Percentiles rank a stretch among this genome's conserved stretches.
Evolutionary conservation across 2,329 filamentous ascomycete species (phyloP).

Genomic region (Penicillium sp.): DNA sequence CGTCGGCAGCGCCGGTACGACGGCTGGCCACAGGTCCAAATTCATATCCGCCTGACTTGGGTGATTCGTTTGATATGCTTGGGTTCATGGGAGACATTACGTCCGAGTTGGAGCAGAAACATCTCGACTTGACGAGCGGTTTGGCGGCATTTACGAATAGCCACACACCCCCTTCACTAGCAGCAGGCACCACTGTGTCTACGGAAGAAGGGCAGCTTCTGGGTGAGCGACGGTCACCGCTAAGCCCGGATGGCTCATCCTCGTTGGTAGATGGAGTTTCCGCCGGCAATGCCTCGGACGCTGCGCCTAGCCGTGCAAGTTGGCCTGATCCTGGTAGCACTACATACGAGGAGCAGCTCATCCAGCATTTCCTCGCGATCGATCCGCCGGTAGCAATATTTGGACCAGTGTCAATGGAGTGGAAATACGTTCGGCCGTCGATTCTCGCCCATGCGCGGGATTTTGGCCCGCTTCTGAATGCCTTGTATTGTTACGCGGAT

Average conservation of each 20-base stretch:
- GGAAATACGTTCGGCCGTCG: slow-evolving; percentile 36
- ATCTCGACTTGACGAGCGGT: slow-evolving; percentile 36
- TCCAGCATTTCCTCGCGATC: slow-evolving; percentile 34
- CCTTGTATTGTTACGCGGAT: slow-evolving; percentile 41
- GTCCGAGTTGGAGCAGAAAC: slow-evolving; percentile 41
- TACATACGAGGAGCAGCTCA: slow-evolving; percentile 36
- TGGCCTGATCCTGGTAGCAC: slow-evolving; percentile 28
- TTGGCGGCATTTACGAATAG: slow-evolving; percentile 21
- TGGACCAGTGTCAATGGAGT: slow-evolving; percentile 37
- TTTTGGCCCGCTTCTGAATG: slow-evolving; percentile 33
- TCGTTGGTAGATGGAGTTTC: slow-evolving; percentile 23
- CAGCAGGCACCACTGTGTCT: slow-evolving; percentile 4
- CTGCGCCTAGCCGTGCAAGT: slow-evolving; percentile 17
- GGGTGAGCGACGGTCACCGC: slow-evolving; percentile 12
- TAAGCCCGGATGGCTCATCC: slow-evolving; percentile 23
- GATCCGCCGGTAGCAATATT: slow-evolving; percentile 39
- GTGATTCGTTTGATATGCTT: slow-evolving; percentile 40
- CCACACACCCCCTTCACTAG: slow-evolving; percentile 17
- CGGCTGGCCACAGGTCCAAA: slow-evolving; percentile 13
- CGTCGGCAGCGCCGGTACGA: slow-evolving; percentile 12
- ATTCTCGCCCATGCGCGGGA: slow-evolving; percentile 32
- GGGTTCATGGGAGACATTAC: slow-evolving; percentile 43
- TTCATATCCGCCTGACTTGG: slow-evolving; percentile 22
- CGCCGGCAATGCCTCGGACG: slow-evolving; percentile 21
- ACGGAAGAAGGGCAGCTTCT: slow-evolving; percentile 17